Conservation (phyloP, 2,329 filamentous ascomycete genomes). For the Aspergillus tubingensis region DNA sequence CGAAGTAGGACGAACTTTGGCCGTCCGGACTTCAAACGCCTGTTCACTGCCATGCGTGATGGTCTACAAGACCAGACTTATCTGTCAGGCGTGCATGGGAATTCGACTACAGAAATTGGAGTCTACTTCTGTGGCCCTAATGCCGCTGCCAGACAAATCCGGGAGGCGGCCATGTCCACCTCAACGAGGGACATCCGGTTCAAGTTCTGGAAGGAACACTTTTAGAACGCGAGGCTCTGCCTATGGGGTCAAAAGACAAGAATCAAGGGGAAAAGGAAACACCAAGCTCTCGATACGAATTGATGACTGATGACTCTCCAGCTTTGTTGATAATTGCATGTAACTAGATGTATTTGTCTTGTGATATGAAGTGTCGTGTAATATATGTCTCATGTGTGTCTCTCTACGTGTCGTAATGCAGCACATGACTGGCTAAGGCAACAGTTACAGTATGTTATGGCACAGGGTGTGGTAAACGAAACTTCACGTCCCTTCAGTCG, state of each 20-base stretch:
- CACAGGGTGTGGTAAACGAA: too few species aligned
- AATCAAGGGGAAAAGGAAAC: not conserved
- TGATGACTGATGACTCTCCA: slow-evolving; percentile 27
- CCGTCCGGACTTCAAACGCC: slow-evolving; percentile 78
- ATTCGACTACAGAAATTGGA: slow-evolving; percentile 79
- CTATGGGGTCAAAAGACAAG: not conserved
- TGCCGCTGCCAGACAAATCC: slow-evolving; percentile 76
- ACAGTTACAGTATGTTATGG: too few species aligned
- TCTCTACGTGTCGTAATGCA: not conserved
- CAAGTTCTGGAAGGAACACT: slow-evolving; percentile 98
- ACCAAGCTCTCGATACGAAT: slow-evolving; percentile 1
- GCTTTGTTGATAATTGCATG: not conserved
- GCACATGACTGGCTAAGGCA: too few species aligned
- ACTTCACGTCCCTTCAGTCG: too few species aligned
- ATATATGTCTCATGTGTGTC: not conserved
- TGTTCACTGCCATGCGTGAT: slow-evolving; percentile 83
- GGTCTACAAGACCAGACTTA: slow-evolving; percentile 86
- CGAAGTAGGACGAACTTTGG: slow-evolving; percentile 91
- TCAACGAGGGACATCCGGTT: slow-evolving; percentile 81
- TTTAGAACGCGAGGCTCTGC: slow-evolving; percentile 28
- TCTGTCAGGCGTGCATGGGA: slow-evolving; percentile 75
- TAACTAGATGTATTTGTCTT: slow-evolving; percentile 14
- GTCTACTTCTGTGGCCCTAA: slow-evolving; percentile 98
- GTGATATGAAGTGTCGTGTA: slow-evolving; percentile 12
- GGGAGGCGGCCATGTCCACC: slow-evolving; percentile 72